Evolutionary conservation across 164 flowering plant genomes (phyloP).

Genomic region (Protea cynaroides): DNA sequence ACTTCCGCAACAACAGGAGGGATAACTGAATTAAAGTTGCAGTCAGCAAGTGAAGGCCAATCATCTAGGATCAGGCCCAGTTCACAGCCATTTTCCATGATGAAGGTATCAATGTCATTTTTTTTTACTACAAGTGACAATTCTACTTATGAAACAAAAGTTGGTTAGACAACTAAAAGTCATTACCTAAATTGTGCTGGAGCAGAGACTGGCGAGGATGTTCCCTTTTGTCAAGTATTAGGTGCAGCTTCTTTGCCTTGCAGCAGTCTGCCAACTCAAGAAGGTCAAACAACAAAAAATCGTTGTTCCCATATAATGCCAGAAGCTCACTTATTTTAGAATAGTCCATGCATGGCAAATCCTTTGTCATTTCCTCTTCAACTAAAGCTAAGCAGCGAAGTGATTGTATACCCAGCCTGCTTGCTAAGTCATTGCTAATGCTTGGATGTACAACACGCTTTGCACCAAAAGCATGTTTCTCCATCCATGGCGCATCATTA

Average conservation of each 20-base stretch:
- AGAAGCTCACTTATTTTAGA: conserved; percentile 59
- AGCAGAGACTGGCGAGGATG: conserved; percentile 77
- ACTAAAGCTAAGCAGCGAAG: conserved; percentile 81
- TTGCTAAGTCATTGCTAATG: conserved; percentile 76
- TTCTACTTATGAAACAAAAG: neutral
- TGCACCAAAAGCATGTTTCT: conserved; percentile 37
- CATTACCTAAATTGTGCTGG: conserved; percentile 85
- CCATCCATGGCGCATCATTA: conserved; percentile 99
- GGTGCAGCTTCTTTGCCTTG: conserved; percentile 70
- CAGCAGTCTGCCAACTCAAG: conserved; percentile 97
- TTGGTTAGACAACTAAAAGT: neutral
- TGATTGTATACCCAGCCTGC: conserved; percentile 73
- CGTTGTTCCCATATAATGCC: conserved; percentile 47
- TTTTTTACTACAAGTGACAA: neutral
- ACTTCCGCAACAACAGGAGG: too few relatives aligned
- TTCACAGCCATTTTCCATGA: neutral
- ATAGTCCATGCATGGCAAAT: conserved; percentile 88
- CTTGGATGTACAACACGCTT: conserved; percentile 68
- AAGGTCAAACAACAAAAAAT: conserved; percentile 78
- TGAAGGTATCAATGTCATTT: neutral
- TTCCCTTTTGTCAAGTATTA: conserved; percentile 79
- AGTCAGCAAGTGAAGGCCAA: neutral
- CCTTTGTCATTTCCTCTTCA: conserved; percentile 76
- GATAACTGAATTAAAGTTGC: too few relatives aligned
- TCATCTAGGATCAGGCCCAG: neutral